Conservation (phyloP, 2,329 filamentous ascomycete species). For the Talaromyces sp. region DNA sequence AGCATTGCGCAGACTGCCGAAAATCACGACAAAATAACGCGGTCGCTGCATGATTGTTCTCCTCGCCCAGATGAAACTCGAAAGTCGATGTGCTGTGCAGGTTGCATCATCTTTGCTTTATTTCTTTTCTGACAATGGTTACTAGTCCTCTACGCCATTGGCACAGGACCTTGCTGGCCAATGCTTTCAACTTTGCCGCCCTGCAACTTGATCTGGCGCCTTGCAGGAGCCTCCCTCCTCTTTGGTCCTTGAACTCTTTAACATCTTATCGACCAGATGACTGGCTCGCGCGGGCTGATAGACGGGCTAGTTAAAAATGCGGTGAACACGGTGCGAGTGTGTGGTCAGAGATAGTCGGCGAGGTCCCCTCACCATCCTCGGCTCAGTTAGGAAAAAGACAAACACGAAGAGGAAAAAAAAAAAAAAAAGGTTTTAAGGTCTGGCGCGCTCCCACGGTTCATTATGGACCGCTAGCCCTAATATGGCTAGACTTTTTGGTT, state of each 20-base stretch:
- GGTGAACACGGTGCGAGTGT: not conserved
- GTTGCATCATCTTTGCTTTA: not conserved
- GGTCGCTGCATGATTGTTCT: not conserved
- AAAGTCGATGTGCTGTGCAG: not conserved
- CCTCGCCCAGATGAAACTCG: not conserved
- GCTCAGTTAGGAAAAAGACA: slow-evolving; percentile 8
- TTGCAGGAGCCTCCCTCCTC: not conserved
- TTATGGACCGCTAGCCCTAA: not conserved
- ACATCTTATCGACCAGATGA: not conserved
- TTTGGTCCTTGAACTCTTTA: not conserved
- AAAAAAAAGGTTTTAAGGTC: not conserved
- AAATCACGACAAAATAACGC: not conserved
- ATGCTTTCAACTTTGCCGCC: not conserved
- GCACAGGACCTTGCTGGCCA: not conserved
- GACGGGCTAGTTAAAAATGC: not conserved
- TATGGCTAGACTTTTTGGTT: not conserved
- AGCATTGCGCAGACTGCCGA: not conserved
- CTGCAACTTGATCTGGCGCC: not conserved
- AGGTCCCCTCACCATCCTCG: not conserved
- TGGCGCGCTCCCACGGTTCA: not conserved
- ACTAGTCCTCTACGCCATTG: too few species aligned
- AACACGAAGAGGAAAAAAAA: not conserved
- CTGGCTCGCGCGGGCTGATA: not conserved
- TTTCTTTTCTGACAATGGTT: not conserved
- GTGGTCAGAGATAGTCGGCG: not conserved